These are phyloP conservation scores for Boletus insuetus DNA, from an alignment of 768 basidiomycete genomes.

Conservation along the genomic window DNA sequence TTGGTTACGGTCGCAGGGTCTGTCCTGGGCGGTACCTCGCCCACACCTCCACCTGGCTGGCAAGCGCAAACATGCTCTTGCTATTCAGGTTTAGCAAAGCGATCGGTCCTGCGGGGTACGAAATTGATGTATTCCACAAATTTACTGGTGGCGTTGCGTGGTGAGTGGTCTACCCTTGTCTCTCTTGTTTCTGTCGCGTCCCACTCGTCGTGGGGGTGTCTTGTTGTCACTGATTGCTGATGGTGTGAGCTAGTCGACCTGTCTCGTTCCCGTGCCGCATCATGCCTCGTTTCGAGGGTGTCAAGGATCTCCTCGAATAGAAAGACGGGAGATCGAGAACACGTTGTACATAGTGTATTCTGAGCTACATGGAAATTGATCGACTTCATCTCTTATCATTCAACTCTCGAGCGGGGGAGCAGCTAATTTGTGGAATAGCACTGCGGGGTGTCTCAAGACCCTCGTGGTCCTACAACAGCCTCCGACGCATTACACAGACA, in stretches of 20 bases:
- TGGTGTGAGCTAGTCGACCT: slow-evolving; percentile 10
- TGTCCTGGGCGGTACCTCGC: slow-evolving; percentile 24
- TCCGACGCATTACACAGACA: too few species aligned
- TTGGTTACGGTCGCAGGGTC: slow-evolving; percentile 34
- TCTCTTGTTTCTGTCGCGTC: too few species aligned
- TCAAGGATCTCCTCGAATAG: slow-evolving; percentile 1
- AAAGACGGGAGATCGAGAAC: not conserved
- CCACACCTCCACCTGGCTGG: slow-evolving; percentile 18
- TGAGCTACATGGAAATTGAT: not conserved
- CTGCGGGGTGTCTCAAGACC: too few species aligned
- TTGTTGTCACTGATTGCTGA: not conserved
- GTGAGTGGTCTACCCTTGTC: slow-evolving; percentile 4
- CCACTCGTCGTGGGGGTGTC: not conserved
- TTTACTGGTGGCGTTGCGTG: slow-evolving; percentile 12
- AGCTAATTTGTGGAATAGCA: too few species aligned
- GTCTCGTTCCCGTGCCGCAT: slow-evolving; percentile 18
- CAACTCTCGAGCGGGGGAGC: too few species aligned
- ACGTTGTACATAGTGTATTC: not conserved
- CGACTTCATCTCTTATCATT: too few species aligned
- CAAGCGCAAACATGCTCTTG: slow-evolving; percentile 16
- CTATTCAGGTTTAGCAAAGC: slow-evolving; percentile 23
- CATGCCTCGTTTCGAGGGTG: slow-evolving; percentile 15
- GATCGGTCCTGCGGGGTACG: slow-evolving; percentile 20
- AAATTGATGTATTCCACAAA: slow-evolving; percentile 20
- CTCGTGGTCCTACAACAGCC: too few species aligned